Conservation (phyloP, 208 protist species). For the Crithidia expoeki region DNA sequence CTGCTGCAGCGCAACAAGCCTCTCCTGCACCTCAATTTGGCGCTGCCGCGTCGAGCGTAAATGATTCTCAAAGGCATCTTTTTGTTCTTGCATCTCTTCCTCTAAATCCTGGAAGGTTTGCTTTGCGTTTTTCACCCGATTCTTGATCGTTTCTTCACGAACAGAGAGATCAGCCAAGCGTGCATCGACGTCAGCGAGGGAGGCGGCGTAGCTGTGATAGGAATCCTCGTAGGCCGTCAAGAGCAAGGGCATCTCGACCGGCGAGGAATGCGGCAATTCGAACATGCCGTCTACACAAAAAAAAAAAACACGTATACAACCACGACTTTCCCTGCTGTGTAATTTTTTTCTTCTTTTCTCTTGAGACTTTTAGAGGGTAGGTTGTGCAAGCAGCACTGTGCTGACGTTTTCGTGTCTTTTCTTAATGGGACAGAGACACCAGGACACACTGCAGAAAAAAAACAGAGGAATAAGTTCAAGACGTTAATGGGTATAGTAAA, state of each 20-base stretch:
- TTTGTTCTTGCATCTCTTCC: constrained; percentile 1
- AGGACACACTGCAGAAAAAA: too few relatives aligned
- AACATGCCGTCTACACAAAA: too few relatives aligned
- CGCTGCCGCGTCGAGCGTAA: background rate
- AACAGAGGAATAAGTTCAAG: too few relatives aligned
- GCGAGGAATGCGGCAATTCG: background rate
- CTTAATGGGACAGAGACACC: too few relatives aligned
- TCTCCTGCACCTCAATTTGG: constrained; percentile 1
- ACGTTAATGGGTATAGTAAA: too few relatives aligned
- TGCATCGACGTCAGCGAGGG: constrained; percentile 5
- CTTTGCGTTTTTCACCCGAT: background rate
- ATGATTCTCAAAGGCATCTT: background rate
- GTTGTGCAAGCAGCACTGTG: too few relatives aligned
- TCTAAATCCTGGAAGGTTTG: background rate
- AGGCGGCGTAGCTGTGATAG: constrained; percentile 1
- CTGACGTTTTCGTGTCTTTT: too few relatives aligned
- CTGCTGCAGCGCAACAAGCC: background rate
- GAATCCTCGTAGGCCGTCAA: constrained; percentile 20
- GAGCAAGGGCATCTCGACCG: constrained; percentile 10
- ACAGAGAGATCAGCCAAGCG: background rate
- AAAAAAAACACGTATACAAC: too few relatives aligned
- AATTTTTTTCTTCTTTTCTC: too few relatives aligned
- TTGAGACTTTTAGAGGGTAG: too few relatives aligned
- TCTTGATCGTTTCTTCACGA: background rate
- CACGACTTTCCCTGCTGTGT: too few relatives aligned